These are phyloP conservation scores for Suillus paluster DNA, from an alignment of 768 basidiomycete species.

Conservation along the genomic window DNA sequence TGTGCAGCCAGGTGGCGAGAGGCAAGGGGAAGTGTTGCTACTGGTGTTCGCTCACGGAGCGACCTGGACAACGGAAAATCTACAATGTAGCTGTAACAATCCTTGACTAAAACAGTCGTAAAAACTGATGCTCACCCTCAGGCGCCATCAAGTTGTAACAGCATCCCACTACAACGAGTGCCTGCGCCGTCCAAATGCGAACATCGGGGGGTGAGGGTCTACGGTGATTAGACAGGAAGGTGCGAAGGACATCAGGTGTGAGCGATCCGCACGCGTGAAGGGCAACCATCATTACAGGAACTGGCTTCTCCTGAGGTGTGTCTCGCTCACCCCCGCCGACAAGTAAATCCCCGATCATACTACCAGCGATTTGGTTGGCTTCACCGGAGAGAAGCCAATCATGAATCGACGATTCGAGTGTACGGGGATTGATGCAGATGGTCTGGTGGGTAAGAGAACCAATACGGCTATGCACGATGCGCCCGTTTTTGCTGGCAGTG, in stretches of 20 bases:
- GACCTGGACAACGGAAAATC: conserved; percentile 60
- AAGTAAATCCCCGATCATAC: not conserved
- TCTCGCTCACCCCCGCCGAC: not conserved
- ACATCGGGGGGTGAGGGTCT: conserved; percentile 11
- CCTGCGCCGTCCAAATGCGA: conserved; percentile 53
- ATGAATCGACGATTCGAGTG: conserved; percentile 50
- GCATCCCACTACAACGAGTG: conserved; percentile 70
- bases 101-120: conserved; percentile 5
- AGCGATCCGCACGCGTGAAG: conserved; percentile 81
- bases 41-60: conserved; percentile 21
- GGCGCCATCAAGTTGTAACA: conserved; percentile 75
- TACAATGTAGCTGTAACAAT: conserved; percentile 21
- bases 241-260: conserved; percentile 66
- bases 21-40: conserved; percentile 39
- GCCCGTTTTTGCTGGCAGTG: conserved; percentile 3
- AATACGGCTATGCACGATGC: conserved; percentile 1
- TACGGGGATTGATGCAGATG: conserved; percentile 53
- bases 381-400: conserved; percentile 50
- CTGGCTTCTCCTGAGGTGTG: conserved; percentile 4
- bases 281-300: conserved; percentile 65
- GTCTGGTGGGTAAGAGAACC: conserved; percentile 59
- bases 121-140: conserved; percentile 39
- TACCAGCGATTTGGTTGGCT: not conserved
- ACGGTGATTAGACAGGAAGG: conserved; percentile 43
- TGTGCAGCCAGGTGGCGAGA: conserved; percentile 73